A percentile compares a stretch with the other conserved stretches of the same genome.
Conservation (phyloP, 768 basidiomycete genomes). For the Macrolepiota albuminosa region DNA sequence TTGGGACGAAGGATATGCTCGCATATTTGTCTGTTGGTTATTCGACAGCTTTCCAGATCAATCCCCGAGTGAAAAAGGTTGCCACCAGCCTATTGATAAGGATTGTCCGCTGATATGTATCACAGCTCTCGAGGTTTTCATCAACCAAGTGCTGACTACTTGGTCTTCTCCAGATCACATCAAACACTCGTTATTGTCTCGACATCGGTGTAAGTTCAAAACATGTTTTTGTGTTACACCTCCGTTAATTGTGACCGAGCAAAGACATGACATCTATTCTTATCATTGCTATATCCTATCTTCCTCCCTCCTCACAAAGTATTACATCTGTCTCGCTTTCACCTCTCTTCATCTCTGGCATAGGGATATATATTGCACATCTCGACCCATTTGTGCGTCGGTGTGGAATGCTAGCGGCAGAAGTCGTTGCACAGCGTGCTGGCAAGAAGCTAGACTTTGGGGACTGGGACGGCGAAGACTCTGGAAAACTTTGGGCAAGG, state of each 20-base stretch:
- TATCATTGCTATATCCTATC: conserved; percentile 57
- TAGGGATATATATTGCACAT: conserved; percentile 76
- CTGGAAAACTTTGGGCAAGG: conserved; percentile 61
- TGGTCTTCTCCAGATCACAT: conserved; percentile 82
- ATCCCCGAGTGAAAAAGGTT: conserved; percentile 27
- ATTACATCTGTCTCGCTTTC: conserved; percentile 46
- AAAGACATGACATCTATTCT: conserved; percentile 73
- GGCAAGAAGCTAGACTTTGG: conserved; percentile 74
- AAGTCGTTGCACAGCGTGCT: conserved; percentile 60
- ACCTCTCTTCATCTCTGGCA: conserved; percentile 58
- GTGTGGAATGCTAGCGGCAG: conserved; percentile 91
- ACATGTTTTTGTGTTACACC: background rate
- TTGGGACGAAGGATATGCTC: conserved; percentile 56
- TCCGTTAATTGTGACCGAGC: background rate
- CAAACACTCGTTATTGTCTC: conserved; percentile 69
- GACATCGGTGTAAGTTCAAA: conserved; percentile 64
- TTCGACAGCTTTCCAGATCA: conserved; percentile 32
- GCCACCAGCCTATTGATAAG: background rate
- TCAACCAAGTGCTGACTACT: conserved; percentile 45
- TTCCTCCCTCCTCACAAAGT: conserved; percentile 46
- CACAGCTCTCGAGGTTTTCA: conserved; percentile 42
- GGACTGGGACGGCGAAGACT: conserved; percentile 76
- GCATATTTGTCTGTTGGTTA: conserved; percentile 70
- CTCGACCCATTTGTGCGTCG: conserved; percentile 70
- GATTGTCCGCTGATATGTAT: background rate